Percentiles rank a stretch among this genome's conserved stretches.
These are phyloP conservation scores for Opeltia flavorubescens DNA, from an alignment of 495 filamentous ascomycete species.

Conservation along the genomic window DNA sequence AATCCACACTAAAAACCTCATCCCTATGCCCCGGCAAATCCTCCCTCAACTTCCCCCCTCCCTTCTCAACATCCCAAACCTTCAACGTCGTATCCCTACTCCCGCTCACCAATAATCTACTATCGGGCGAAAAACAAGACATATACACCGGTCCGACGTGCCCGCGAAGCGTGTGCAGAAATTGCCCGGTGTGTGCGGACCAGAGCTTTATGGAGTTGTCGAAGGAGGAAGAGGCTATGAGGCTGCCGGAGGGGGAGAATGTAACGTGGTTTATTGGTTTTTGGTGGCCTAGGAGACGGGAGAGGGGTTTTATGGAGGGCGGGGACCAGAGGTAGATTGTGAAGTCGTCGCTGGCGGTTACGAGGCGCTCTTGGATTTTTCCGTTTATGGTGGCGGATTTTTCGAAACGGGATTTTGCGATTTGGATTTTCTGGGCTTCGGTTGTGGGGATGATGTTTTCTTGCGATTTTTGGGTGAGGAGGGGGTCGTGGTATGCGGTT, in stretches of 20 bases:
- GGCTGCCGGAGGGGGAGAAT: constrained; percentile 75
- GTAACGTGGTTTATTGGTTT: constrained; percentile 93
- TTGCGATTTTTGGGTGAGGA: constrained; percentile 38
- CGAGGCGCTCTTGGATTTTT: constrained; percentile 69
- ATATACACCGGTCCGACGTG: constrained; percentile 93
- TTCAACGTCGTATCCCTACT: constrained; percentile 93
- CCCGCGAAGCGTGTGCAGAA: constrained; percentile 72
- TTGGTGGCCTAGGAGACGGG: constrained; percentile 82
- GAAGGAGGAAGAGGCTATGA: constrained; percentile 78
- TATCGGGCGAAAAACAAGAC: constrained; percentile 81
- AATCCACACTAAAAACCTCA: constrained; percentile 88
- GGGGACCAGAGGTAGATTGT: constrained; percentile 97
- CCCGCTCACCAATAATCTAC: constrained; percentile 64
- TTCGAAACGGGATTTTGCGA: constrained; percentile 74
- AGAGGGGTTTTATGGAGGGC: constrained; percentile 61
- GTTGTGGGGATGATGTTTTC: constrained; percentile 53
- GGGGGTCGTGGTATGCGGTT: constrained; percentile 63
- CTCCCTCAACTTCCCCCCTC: constrained; percentile 66
- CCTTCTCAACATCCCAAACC: constrained; percentile 78
- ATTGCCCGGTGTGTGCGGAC: constrained; percentile 60
- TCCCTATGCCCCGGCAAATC: constrained; percentile 92
- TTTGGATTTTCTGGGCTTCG: constrained; percentile 54
- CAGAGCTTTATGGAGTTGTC: constrained; percentile 90
- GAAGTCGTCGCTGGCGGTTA: constrained; percentile 87
- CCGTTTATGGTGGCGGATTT: constrained; percentile 71